A percentile compares a stretch with the other conserved stretches of the same genome.
phyloP scores from a whole-genome alignment of 495 filamentous ascomycete species.

The Tuber aestivum region DNA sequence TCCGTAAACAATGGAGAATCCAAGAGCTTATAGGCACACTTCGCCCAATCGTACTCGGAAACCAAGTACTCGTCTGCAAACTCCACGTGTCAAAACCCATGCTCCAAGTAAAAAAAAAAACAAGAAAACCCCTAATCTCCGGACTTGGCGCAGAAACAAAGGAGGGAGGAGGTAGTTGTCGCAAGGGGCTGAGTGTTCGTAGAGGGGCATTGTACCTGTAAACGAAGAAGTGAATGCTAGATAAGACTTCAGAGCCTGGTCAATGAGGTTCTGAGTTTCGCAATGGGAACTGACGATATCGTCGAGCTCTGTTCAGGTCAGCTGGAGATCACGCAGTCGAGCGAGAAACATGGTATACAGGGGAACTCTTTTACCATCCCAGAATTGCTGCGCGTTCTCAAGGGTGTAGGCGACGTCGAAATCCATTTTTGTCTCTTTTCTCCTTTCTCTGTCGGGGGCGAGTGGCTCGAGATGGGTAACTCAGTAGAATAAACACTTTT shows the following conservation, averaged over 20 bases:
- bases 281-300: slow-evolving; percentile 69
- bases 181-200: slow-evolving; percentile 6
- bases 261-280: slow-evolving; percentile 70
- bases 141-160: not conserved
- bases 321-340: slow-evolving; percentile 7
- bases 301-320: slow-evolving; percentile 61
- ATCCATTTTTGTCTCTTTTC: slow-evolving; percentile 43
- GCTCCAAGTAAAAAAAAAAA: slow-evolving; percentile 5
- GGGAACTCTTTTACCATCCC: slow-evolving; percentile 61
- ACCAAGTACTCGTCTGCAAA: slow-evolving; percentile 67
- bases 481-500: not conserved
- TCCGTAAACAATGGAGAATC: slow-evolving; percentile 65
- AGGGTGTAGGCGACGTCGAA: slow-evolving; percentile 61
- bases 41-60: slow-evolving; percentile 78
- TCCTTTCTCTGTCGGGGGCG: not conserved
- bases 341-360: slow-evolving; percentile 6
- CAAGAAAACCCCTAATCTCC: slow-evolving; percentile 8
- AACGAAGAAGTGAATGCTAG: slow-evolving; percentile 69
- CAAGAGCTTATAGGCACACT: slow-evolving; percentile 74
- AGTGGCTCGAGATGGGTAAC: not conserved
- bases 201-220: slow-evolving; percentile 51
- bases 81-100: slow-evolving; percentile 13
- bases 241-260: slow-evolving; percentile 78
- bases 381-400: slow-evolving; percentile 88
- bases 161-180: slow-evolving; percentile 7